Percentiles rank a stretch among this genome's conserved stretches.
Evolutionary conservation across 1,284 basidiomycete species (phyloP).

Genomic region (Trametes pubescens): DNA sequence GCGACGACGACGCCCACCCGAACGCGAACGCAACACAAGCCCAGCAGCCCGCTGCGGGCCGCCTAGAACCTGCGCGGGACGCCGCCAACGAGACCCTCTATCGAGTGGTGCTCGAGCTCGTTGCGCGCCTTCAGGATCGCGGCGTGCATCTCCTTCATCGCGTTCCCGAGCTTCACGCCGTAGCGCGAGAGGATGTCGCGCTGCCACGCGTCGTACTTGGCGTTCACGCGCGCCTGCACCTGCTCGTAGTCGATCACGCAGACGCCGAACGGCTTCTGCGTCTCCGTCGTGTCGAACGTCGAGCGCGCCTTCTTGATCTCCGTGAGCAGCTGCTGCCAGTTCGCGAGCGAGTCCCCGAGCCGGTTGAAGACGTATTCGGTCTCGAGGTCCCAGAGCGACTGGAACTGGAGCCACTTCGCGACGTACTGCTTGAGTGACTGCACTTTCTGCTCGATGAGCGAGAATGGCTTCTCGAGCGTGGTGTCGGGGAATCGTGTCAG

Average conservation of each 20-base stretch:
- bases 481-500: constrained; percentile 80
- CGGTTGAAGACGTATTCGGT: constrained; percentile 95
- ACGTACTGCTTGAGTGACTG: constrained; percentile 91
- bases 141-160: constrained; percentile 97
- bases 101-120: constrained; percentile 92
- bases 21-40: constrained; percentile 2
- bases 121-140: constrained; percentile 92
- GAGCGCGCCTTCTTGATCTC: constrained; percentile 97
- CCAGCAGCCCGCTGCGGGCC: not conserved
- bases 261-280: constrained; percentile 90
- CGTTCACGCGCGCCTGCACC: constrained; percentile 96
- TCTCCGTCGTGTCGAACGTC: constrained; percentile 97
- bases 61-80: constrained; percentile 45
- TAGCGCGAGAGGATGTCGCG: constrained; percentile 92
- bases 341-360: constrained; percentile 89
- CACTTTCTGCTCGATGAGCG: constrained; percentile 89
- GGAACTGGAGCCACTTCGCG: constrained; percentile 98
- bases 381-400: constrained; percentile 98
- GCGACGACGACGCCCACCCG: constrained; percentile 10
- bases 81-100: constrained; percentile 66
- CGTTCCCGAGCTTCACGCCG: constrained; percentile 89
- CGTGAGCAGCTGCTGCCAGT: constrained; percentile 95
- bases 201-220: constrained; percentile 99
- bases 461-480: constrained; percentile 85
- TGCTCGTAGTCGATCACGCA: constrained; percentile 98